phyloP scores from a whole-genome alignment of 768 basidiomycete species.

The Piloderma croceum region DNA sequence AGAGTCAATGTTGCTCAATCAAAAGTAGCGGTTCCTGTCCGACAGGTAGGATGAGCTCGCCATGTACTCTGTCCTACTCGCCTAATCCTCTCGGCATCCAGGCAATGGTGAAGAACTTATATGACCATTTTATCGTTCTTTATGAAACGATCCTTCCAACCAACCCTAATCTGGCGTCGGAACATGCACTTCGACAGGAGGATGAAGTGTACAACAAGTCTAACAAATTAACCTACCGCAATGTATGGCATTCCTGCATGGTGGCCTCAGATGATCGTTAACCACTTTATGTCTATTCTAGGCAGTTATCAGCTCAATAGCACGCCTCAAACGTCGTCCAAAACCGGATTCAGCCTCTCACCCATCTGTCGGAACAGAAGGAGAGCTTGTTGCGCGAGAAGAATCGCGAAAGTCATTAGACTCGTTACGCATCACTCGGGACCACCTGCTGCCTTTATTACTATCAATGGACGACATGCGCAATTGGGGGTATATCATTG shows the following conservation, averaged over 20 bases:
- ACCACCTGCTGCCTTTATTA: constrained; percentile 52
- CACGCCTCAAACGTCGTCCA: constrained; percentile 46
- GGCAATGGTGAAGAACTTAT: constrained; percentile 71
- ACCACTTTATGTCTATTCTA: too few relatives aligned
- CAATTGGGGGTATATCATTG: constrained; percentile 65
- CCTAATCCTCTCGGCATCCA: constrained; percentile 23
- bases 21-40: constrained; percentile 63
- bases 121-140: constrained; percentile 64
- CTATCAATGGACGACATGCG: constrained; percentile 53
- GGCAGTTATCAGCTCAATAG: constrained; percentile 49
- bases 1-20: constrained; percentile 63
- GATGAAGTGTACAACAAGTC: constrained; percentile 70
- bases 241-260: constrained; percentile 53
- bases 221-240: constrained; percentile 77
- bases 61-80: neutral
- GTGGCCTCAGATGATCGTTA: too few relatives aligned
- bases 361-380: constrained; percentile 74
- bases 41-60: constrained; percentile 49
- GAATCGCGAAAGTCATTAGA: constrained; percentile 51
- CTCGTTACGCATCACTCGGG: constrained; percentile 46
- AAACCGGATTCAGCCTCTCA: constrained; percentile 55
- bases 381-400: constrained; percentile 48
- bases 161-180: constrained; percentile 59
- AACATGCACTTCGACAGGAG: constrained; percentile 81
- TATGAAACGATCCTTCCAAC: constrained; percentile 52